Evolutionary conservation across 2,329 filamentous ascomycete species (phyloP).

Genomic region (Xylariales sp.): DNA sequence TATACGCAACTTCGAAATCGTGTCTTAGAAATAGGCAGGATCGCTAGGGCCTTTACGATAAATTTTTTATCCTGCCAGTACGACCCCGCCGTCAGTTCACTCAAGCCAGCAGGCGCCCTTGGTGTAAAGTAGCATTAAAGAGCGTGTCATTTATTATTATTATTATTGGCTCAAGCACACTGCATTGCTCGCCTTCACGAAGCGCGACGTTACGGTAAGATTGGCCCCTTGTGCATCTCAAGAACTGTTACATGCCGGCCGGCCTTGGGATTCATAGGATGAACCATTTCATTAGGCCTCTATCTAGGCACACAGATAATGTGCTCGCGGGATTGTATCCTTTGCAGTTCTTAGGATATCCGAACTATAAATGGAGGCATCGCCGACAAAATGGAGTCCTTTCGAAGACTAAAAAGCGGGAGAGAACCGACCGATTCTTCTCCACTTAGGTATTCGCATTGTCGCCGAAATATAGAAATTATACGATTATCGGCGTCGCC

Average conservation of each 20-base stretch:
- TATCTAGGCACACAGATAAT: slow-evolving; percentile 9
- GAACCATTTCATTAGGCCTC: slow-evolving; percentile 9
- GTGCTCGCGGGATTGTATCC: neutral
- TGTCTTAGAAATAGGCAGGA: slow-evolving; percentile 7
- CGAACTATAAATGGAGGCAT: slow-evolving; percentile 12
- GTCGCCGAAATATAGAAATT: slow-evolving; percentile 7
- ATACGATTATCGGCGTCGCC: slow-evolving; percentile 16
- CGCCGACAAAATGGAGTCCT: slow-evolving; percentile 13
- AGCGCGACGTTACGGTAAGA: slow-evolving; percentile 5
- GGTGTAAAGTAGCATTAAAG: slow-evolving; percentile 13
- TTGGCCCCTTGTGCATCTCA: neutral
- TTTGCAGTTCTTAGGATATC: neutral
- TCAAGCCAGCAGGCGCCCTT: slow-evolving; percentile 9
- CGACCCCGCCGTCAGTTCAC: slow-evolving; percentile 8
- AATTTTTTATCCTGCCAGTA: slow-evolving; percentile 10
- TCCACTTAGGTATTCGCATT: slow-evolving; percentile 11
- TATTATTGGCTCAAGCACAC: slow-evolving; percentile 6
- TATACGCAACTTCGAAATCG: slow-evolving; percentile 6
- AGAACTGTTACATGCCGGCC: slow-evolving; percentile 1
- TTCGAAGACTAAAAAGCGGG: slow-evolving; percentile 3
- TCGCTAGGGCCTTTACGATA: slow-evolving; percentile 22
- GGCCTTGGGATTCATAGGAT: neutral
- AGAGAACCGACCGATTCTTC: neutral
- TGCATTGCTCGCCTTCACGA: slow-evolving; percentile 10
- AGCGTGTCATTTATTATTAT: neutral